These are phyloP conservation scores for Fusarium nematophilum DNA, from an alignment of 2,329 filamentous ascomycete genomes.

Conservation along the genomic window DNA sequence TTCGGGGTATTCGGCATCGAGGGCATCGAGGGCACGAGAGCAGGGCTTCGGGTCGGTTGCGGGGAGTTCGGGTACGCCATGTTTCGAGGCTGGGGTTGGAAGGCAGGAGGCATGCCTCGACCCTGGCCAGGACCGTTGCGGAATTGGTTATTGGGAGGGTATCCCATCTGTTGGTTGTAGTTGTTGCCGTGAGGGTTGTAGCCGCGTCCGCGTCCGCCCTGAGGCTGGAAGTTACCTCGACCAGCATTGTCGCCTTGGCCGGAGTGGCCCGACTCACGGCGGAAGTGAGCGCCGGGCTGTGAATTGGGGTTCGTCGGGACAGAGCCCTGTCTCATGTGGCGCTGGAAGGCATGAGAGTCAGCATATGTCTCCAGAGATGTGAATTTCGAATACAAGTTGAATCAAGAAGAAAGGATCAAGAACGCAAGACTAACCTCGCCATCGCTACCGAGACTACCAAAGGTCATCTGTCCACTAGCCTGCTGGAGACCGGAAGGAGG, in stretches of 20 bases:
- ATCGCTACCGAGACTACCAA: constrained; percentile 85
- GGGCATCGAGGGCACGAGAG: constrained; percentile 66
- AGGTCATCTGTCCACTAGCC: constrained; percentile 76
- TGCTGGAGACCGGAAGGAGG: constrained; percentile 81
- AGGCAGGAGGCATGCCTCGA: constrained; percentile 63
- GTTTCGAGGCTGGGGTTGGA: constrained; percentile 57
- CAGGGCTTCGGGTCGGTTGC: constrained; percentile 73
- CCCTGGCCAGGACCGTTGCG: constrained; percentile 59
- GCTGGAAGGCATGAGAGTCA: constrained; percentile 56
- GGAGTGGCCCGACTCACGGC: constrained; percentile 88
- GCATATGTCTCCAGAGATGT: not conserved
- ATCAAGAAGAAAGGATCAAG: constrained; percentile 14
- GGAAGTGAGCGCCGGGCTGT: constrained; percentile 78
- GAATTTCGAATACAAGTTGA: not conserved
- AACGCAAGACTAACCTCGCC: constrained; percentile 71
- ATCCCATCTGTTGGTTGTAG: constrained; percentile 60
- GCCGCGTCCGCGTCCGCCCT: constrained; percentile 62
- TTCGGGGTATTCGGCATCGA: constrained; percentile 74
- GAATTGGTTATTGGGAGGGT: constrained; percentile 56
- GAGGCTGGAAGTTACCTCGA: constrained; percentile 64
- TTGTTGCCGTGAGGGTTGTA: constrained; percentile 58
- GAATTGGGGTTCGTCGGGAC: constrained; percentile 71
- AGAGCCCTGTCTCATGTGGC: constrained; percentile 76
- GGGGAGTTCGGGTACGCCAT: constrained; percentile 70
- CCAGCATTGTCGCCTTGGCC: constrained; percentile 67